Evolutionary conservation across 164 flowering plant species (phyloP).

Genomic region (Dillenia turbinata): DNA sequence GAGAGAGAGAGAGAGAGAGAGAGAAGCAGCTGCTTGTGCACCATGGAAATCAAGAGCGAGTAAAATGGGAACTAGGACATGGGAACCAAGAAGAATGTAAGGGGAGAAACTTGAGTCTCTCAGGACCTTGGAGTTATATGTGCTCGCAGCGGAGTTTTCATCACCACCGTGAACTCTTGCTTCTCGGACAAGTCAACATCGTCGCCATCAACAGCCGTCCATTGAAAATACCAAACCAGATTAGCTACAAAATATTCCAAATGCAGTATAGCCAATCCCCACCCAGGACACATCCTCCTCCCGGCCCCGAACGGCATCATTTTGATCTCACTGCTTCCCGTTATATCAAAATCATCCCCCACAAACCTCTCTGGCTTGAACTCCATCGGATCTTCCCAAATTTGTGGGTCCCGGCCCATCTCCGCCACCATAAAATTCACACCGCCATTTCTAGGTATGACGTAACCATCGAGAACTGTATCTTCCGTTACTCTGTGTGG

Average conservation of each 20-base stretch:
- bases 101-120: too few relatives aligned
- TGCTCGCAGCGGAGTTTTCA: neutral
- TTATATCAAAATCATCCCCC: conserved; percentile 17
- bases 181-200: conserved; percentile 3
- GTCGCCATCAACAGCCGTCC: conserved; percentile 2
- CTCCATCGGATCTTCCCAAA: conserved; percentile 32
- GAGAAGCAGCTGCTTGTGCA: too few relatives aligned
- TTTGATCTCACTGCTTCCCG: conserved; percentile 20
- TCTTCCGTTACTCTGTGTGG: conserved; percentile 21
- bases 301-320: conserved; percentile 14
- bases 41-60: too few relatives aligned
- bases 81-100: too few relatives aligned
- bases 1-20: too few relatives aligned
- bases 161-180: neutral
- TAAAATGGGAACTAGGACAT: too few relatives aligned
- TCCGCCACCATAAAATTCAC: conserved; percentile 24
- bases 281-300: conserved; percentile 26
- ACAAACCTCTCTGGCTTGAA: conserved; percentile 32
- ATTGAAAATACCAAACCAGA: conserved; percentile 9
- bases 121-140: too few relatives aligned
- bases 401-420: conserved; percentile 23
- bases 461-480: conserved; percentile 12
- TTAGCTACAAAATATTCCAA: conserved; percentile 21
- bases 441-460: conserved; percentile 11
- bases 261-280: conserved; percentile 17